Evolutionary conservation across 176 grass and related monocot species (phyloP), one percentile per base, ranked within the genome.

Genomic region (Avena atlantica): DNA sequence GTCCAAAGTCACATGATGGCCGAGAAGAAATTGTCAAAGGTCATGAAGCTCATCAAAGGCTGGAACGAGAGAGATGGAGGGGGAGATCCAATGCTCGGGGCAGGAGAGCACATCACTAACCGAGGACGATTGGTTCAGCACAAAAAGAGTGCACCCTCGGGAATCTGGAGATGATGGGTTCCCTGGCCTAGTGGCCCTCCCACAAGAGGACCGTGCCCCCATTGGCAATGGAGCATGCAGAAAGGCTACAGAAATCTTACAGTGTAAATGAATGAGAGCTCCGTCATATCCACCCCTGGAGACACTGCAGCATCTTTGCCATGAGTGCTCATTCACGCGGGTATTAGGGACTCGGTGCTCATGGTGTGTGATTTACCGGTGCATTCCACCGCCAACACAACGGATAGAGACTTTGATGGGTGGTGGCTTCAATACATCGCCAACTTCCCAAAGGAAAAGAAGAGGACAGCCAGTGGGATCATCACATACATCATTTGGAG

Each of bases 221-320:
- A 21, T 60, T 60, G 20, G 20, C 63, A 31, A 66, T 27, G 63
- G 63, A 31, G 13, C 63, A 66, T 66, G 63, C 31, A 27, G 13
- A 25, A 66, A 66, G 63, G 63, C 12, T 66, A 66, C 63, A 66
- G 24, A 66, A 66, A 66, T 31, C 25, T 12, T 75, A 51, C 48
- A 65, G 59, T 80, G 12, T 80, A 79, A 23, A 80, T 80, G 21
- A 79, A 16, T 47, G 45, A 62, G 58, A 61, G 20, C 31, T 34
- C 31, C 31, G 31, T 34, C 31, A 34, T 34, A 34, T 34, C 31
- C 31, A 34, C 31, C 31, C 31, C 31, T 34, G 31, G 31, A 34
- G 31, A 34, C 31, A 34, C 31, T 34, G 31, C 31, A 34, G 31
- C 31, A 34, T 34, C 31, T 34, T 34, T 34, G 31, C 31, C 31